These are phyloP conservation scores for Pezicula rhizophila DNA, from an alignment of 2,329 filamentous ascomycete genomes.

Conservation along the genomic window DNA sequence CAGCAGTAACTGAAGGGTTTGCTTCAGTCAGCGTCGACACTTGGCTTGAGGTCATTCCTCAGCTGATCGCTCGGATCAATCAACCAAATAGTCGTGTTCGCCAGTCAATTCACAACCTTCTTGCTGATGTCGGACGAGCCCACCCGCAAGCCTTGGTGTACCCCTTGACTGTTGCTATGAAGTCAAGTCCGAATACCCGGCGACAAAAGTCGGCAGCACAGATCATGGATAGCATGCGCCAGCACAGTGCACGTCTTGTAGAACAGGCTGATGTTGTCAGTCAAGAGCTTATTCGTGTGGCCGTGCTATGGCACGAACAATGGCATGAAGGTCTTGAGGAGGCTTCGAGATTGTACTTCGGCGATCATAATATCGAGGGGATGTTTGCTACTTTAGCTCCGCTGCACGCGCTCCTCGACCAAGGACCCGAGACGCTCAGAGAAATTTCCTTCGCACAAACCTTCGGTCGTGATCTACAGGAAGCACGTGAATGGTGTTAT, in stretches of 20 bases:
- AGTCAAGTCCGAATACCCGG: constrained; percentile 75
- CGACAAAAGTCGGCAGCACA: constrained; percentile 82
- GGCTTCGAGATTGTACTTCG: constrained; percentile 93
- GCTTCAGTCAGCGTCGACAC: constrained; percentile 91
- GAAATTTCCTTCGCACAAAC: constrained; percentile 98
- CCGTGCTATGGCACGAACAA: constrained; percentile 95
- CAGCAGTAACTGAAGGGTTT: constrained; percentile 84
- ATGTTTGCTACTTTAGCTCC: constrained; percentile 92
- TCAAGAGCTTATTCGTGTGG: constrained; percentile 92
- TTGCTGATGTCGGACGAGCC: constrained; percentile 86
- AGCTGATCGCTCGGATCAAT: constrained; percentile 95
- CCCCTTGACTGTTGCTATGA: constrained; percentile 95
- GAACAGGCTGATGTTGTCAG: constrained; percentile 94
- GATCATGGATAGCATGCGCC: constrained; percentile 97
- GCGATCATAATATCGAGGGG: constrained; percentile 92
- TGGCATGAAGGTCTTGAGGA: constrained; percentile 99
- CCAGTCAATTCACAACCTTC: constrained; percentile 82
- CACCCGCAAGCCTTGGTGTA: constrained; percentile 97
- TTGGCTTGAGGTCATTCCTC: constrained; percentile 97
- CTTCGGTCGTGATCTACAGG: constrained; percentile 89
- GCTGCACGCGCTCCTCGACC: constrained; percentile 84
- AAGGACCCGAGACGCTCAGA: constrained; percentile 83
- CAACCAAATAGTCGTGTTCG: constrained; percentile 87
- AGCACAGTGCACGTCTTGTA: constrained; percentile 86
- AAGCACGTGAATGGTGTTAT: constrained; percentile 93